Base-by-base conservation (phyloP, 148 eudicot genomes). In the Simmondsia chinensis region DNA sequence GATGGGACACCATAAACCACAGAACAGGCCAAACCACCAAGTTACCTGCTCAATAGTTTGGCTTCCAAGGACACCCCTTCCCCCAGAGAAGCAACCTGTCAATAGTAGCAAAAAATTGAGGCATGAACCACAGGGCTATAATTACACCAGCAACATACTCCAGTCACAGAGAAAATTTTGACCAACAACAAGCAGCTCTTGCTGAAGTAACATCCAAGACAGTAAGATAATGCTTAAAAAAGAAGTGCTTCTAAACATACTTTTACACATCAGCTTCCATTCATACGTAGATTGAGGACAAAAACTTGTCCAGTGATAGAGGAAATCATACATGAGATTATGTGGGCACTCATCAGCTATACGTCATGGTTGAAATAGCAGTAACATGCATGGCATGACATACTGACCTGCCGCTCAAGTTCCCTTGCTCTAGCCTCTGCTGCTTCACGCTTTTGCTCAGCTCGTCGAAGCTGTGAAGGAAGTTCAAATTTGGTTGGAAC, bases 21-120 rank as follows among this genome's bases (percentile, higher is more conserved):
- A 18, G 20, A 3, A 17, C 20, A 43, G 30, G 17, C 31, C 23
- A n/a, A 62, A 45, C 17, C 19, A 25, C 19, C 48, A 23, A 33
- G 29, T 67, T 75, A 93, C 99, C 99, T 83, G 79, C 72, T 80
- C 60, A 93, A 62, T 39, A 93, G 52, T 71, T 93, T 93, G 31
- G 89, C 96, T 75, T 93, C 99, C 71, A 93, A 59, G 7, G 99
- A 93, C 49, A 82, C 67, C 24, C 99, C 99, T 74, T 93, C 99
- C 18, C 96, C 96, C 35, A 93, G 93, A 43, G 94, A 60, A 56
- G 99, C 96, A 62, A 93, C 99, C 99, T 93, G 56, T 36, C 46
- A 56, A 31, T 45, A 15, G 9, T n/a, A 46, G 49, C 1, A 16
- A 27, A 22, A 35, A 7, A 54, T 20, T 29, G 48, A 20, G 10